A percentile compares a stretch with the other conserved stretches of the same genome.
These are phyloP conservation scores for Plantago coronopus DNA, from an alignment of 305 asterid species.

Conservation along the genomic window DNA sequence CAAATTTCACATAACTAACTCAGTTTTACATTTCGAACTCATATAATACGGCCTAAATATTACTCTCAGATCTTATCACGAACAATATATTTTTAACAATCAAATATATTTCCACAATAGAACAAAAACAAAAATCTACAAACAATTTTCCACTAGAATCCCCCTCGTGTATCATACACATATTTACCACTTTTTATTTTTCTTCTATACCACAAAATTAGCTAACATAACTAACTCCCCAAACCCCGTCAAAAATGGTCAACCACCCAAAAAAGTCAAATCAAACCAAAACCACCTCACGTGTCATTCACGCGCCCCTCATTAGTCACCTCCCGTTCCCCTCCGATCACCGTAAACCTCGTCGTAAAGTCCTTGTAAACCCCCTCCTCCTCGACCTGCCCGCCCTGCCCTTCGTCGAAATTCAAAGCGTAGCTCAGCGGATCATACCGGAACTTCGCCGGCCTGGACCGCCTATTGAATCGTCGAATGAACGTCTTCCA, in stretches of 20 bases:
- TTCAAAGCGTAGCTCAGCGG: conserved; percentile 6
- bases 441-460: conserved; percentile 4
- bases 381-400: conserved; percentile 1
- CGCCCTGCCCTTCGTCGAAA: conserved; percentile 10
- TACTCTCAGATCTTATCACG: too few species aligned
- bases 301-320: background rate
- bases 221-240: too few species aligned
- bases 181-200: background rate
- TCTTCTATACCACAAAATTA: too few species aligned
- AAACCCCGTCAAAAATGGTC: background rate
- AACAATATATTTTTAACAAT: too few species aligned
- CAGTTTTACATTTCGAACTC: background rate
- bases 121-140: too few species aligned
- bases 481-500: conserved; percentile 72
- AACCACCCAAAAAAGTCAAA: background rate
- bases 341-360: conserved; percentile 1
- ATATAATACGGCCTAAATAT: too few species aligned
- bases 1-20: background rate
- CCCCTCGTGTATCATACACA: too few species aligned
- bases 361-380: background rate
- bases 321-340: background rate
- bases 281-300: background rate
- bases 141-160: too few species aligned
- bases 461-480: background rate
- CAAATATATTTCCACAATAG: too few species aligned